Percentiles rank a stretch among this genome's conserved stretches.
phyloP scores from a whole-genome alignment of 2,329 filamentous ascomycete genomes.

The Parasarocladium wereldwijsianum region DNA sequence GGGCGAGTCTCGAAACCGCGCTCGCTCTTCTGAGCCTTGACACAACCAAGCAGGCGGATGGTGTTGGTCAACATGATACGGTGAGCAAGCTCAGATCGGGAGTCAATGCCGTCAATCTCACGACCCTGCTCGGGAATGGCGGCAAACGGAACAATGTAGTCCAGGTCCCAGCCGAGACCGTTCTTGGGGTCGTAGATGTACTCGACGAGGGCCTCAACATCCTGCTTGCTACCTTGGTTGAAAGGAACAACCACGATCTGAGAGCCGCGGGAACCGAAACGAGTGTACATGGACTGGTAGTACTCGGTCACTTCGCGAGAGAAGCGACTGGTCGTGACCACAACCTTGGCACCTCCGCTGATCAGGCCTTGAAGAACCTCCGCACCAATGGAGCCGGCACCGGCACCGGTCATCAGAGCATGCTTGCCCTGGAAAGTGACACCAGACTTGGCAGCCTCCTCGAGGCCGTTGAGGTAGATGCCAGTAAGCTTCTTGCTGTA shows the following conservation, averaged over 20 bases:
- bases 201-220: conserved; percentile 82
- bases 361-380: conserved; percentile 93
- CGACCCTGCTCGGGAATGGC: conserved; percentile 96
- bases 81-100: conserved; percentile 93
- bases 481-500: conserved; percentile 98
- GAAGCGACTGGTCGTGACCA: conserved; percentile 93
- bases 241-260: conserved; percentile 97
- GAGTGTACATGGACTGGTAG: conserved; percentile 97
- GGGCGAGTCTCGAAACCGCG: conserved; percentile 88
- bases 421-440: conserved; percentile 92
- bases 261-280: conserved; percentile 83
- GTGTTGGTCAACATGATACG: conserved; percentile 99
- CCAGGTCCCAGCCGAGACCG: conserved; percentile 94
- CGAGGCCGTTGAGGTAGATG: conserved; percentile 80
- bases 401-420: conserved; percentile 94
- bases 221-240: conserved; percentile 97
- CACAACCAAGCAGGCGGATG: conserved; percentile 72
- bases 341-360: conserved; percentile 89
- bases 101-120: conserved; percentile 93
- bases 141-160: conserved; percentile 90
- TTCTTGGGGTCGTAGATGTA: conserved; percentile 97
- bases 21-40: conserved; percentile 82
- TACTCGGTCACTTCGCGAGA: conserved; percentile 97
- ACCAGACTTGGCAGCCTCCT: conserved; percentile 74
- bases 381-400: conserved; percentile 92